Evolutionary conservation across 106 monocot genomes (phyloP).

Genomic region (Dendrobium chrysotoxum): DNA sequence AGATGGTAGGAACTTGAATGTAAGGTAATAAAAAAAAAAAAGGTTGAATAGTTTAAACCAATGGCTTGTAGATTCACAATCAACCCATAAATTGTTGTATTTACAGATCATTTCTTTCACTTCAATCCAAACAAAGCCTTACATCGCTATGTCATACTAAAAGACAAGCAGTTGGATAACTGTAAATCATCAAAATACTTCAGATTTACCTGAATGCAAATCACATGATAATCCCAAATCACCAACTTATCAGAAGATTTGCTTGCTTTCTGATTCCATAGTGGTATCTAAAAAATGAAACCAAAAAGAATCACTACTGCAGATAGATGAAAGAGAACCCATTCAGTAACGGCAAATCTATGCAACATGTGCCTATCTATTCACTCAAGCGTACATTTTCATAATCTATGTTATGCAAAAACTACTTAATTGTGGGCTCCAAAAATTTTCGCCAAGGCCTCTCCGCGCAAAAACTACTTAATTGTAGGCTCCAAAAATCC

Average conservation of each 20-base stretch:
- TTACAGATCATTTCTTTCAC: neutral
- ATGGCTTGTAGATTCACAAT: neutral
- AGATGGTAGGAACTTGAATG: neutral
- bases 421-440: neutral
- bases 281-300: constrained; percentile 47
- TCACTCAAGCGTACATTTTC: neutral
- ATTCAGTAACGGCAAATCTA: neutral
- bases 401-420: neutral
- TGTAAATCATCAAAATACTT: constrained; percentile 3
- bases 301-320: neutral
- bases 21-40: neutral
- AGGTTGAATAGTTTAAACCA: neutral
- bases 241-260: constrained; percentile 55
- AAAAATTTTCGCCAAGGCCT: no score
- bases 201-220: constrained; percentile 76
- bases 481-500: no score
- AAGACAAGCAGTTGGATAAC: neutral
- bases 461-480: neutral
- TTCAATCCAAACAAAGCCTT: neutral
- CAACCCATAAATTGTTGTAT: neutral
- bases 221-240: constrained; percentile 94
- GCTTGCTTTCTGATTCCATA: constrained; percentile 84
- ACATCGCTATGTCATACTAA: neutral
- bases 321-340: neutral
- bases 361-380: neutral